Conservation (phyloP, 805 yeast genomes). For the Schwanniomyces vanrijiae region DNA sequence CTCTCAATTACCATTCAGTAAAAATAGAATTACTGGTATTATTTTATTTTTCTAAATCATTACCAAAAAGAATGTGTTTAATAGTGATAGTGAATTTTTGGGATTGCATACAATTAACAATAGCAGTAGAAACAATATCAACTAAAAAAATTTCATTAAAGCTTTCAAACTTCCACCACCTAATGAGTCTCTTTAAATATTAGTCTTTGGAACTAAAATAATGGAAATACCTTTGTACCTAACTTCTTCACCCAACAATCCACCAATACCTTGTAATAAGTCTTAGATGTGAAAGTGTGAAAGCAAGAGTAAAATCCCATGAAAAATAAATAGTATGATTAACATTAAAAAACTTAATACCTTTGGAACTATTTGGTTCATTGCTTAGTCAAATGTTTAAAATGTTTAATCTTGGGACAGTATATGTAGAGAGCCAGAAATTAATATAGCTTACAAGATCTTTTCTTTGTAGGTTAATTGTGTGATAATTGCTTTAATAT, state of each 20-base stretch:
- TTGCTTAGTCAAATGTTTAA: constrained; percentile 46
- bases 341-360: constrained; percentile 27
- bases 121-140: constrained; percentile 24
- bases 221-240: constrained; percentile 29
- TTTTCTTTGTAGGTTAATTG: constrained; percentile 27
- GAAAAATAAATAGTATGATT: constrained; percentile 33
- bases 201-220: constrained; percentile 32
- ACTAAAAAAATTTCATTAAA: constrained; percentile 32
- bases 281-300: constrained; percentile 30
- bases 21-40: constrained; percentile 26
- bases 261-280: constrained; percentile 27
- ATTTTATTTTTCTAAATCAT: constrained; percentile 33
- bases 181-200: constrained; percentile 33
- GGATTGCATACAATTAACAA: constrained; percentile 30
- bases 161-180: constrained; percentile 37
- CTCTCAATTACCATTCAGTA: constrained; percentile 31
- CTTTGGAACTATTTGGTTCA: constrained; percentile 36
- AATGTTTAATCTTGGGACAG: constrained; percentile 38
- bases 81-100: constrained; percentile 26
- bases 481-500: constrained; percentile 22
- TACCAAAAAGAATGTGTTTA: constrained; percentile 33
- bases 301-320: constrained; percentile 33
- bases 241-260: constrained; percentile 33
- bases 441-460: constrained; percentile 37
- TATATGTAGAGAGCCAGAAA: constrained; percentile 52